Conservation (phyloP, 352 stramenopile species). For the Phytophthora palmivora region DNA sequence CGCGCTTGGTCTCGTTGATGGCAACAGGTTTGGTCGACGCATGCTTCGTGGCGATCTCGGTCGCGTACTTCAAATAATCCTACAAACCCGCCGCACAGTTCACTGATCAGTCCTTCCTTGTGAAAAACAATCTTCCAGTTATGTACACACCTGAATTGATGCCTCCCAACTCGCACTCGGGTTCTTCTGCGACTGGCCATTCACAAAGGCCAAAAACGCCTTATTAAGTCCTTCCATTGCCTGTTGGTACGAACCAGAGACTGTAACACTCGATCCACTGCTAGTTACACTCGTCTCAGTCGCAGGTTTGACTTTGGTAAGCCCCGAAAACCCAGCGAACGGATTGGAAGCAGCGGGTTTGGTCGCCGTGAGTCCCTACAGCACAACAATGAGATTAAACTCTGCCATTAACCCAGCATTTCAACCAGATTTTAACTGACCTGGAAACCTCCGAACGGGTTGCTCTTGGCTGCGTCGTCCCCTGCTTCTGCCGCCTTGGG, state of each 20-base stretch:
- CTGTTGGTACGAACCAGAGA: slow-evolving; percentile 59
- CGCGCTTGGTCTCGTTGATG: slow-evolving; percentile 39
- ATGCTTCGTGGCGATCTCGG: slow-evolving; percentile 66
- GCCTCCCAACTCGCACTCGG: slow-evolving; percentile 71
- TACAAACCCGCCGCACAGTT: slow-evolving; percentile 29
- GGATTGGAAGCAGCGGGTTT: slow-evolving; percentile 49
- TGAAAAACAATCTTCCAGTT: neutral
- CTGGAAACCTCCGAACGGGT: slow-evolving; percentile 61
- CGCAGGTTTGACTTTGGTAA: slow-evolving; percentile 35
- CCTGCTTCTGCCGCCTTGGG: slow-evolving; percentile 17
- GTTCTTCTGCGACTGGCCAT: slow-evolving; percentile 68
- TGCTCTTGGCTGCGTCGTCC: slow-evolving; percentile 25
- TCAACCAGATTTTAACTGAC: slow-evolving; percentile 16
- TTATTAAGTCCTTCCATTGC: slow-evolving; percentile 88
- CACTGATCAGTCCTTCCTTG: slow-evolving; percentile 9
- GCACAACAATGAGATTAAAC: slow-evolving; percentile 8
- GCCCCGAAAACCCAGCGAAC: slow-evolving; percentile 71
- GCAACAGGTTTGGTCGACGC: slow-evolving; percentile 66
- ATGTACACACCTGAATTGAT: slow-evolving; percentile 55
- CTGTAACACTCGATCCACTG: slow-evolving; percentile 8
- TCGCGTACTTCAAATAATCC: slow-evolving; percentile 81
- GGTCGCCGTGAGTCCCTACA: slow-evolving; percentile 41
- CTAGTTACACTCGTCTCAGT: slow-evolving; percentile 8
- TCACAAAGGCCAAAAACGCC: slow-evolving; percentile 80
- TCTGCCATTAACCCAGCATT: neutral